Conservation (phyloP, 305 asterid genomes). For the Fraxinus paxiana region DNA sequence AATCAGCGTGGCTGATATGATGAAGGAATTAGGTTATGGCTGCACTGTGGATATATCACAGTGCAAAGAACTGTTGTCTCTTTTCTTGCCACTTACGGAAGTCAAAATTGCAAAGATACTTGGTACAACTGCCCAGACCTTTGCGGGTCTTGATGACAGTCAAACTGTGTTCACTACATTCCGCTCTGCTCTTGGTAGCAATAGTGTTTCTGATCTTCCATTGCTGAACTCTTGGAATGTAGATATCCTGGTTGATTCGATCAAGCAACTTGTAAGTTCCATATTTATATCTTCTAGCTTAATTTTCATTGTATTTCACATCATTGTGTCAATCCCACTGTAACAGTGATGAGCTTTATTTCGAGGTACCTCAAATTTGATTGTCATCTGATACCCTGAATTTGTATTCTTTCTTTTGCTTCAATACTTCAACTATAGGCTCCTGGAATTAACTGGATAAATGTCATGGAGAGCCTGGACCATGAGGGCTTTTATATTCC, state of each 20-base stretch:
- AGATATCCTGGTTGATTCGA: slow-evolving; percentile 73
- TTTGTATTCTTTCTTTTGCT: neutral
- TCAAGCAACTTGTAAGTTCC: slow-evolving; percentile 76
- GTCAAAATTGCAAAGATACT: slow-evolving; percentile 71
- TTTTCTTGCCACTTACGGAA: slow-evolving; percentile 70
- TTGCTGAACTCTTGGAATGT: slow-evolving; percentile 65
- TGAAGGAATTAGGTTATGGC: slow-evolving; percentile 92
- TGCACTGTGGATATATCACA: slow-evolving; percentile 71
- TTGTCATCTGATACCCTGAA: neutral
- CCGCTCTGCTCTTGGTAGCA: slow-evolving; percentile 64
- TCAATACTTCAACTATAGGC: slow-evolving; percentile 44
- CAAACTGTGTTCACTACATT: slow-evolving; percentile 62
- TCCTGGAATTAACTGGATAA: slow-evolving; percentile 71
- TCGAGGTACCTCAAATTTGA: neutral
- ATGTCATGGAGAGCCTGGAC: slow-evolving; percentile 77
- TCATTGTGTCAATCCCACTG: neutral
- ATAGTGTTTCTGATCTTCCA: slow-evolving; percentile 43
- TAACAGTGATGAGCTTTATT: neutral
- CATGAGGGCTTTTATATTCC: slow-evolving; percentile 85
- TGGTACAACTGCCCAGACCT: slow-evolving; percentile 69
- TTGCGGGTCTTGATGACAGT: slow-evolving; percentile 65
- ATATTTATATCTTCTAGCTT: slow-evolving; percentile 2
- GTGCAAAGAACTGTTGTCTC: slow-evolving; percentile 78
- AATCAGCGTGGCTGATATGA: slow-evolving; percentile 80
- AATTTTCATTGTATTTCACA: neutral